A percentile compares a stretch with the other conserved stretches of the same genome.
phyloP scores from a whole-genome alignment of 2,329 filamentous ascomycete species.

The Leptographium wingfieldii region DNA sequence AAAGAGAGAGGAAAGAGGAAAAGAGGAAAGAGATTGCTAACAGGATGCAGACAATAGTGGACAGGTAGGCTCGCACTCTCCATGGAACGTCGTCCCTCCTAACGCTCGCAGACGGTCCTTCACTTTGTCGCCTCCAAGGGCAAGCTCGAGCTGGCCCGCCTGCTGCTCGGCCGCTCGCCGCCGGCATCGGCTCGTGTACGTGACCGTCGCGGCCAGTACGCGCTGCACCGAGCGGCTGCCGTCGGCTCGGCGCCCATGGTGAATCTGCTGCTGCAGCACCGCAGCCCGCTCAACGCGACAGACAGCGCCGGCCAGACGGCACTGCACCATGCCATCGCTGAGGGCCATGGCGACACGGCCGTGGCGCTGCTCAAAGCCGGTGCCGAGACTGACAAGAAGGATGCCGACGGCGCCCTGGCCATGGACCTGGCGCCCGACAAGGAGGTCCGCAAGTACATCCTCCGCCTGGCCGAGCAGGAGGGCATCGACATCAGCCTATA shows the following conservation, averaged over 20 bases:
- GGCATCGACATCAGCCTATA: conserved; percentile 48
- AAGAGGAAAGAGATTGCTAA: conserved; percentile 7
- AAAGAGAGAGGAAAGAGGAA: too few relatives aligned
- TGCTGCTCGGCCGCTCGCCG: conserved; percentile 58
- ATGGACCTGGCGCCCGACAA: conserved; percentile 77
- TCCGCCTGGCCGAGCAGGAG: conserved; percentile 69
- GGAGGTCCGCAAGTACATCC: conserved; percentile 68
- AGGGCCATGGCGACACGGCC: conserved; percentile 71
- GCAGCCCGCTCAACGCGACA: conserved; percentile 70
- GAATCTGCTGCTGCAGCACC: conserved; percentile 61
- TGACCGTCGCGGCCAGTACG: conserved; percentile 78
- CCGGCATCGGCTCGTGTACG: conserved; percentile 65
- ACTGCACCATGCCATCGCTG: conserved; percentile 74
- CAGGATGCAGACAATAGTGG: conserved; percentile 44
- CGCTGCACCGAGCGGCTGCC: conserved; percentile 84
- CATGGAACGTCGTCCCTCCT: neutral
- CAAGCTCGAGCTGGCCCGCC: conserved; percentile 68
- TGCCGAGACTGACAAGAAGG: conserved; percentile 68
- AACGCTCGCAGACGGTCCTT: conserved; percentile 57
- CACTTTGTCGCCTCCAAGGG: conserved; percentile 88
- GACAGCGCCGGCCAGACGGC: conserved; percentile 78
- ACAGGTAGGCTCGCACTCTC: conserved; percentile 31
- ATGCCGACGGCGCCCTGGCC: conserved; percentile 55
- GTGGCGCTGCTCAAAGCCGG: conserved; percentile 72
- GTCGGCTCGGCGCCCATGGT: conserved; percentile 82